phyloP scores from a whole-genome alignment of 495 filamentous ascomycete species.

The Aspergillus carlsbadensis region DNA sequence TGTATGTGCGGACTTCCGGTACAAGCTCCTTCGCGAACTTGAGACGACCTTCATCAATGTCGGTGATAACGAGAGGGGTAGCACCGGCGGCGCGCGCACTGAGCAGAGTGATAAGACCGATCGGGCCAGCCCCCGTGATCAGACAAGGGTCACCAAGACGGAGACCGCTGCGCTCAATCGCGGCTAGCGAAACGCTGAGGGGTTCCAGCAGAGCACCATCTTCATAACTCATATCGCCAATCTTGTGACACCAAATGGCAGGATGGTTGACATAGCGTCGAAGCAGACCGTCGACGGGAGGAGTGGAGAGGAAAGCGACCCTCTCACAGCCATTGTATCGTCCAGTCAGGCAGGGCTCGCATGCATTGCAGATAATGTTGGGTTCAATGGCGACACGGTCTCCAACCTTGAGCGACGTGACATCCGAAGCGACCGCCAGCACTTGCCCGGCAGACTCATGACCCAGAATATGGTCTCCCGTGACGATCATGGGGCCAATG shows the following conservation, averaged over 20 bases:
- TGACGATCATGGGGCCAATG: conserved; percentile 93
- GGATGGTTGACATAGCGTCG: conserved; percentile 92
- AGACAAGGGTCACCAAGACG: conserved; percentile 79
- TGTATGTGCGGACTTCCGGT: conserved; percentile 71
- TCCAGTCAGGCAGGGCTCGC: conserved; percentile 86
- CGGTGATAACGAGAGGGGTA: conserved; percentile 83
- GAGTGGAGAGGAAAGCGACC: conserved; percentile 83
- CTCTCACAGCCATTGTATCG: conserved; percentile 90
- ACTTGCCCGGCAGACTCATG: conserved; percentile 89
- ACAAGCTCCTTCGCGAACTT: conserved; percentile 78
- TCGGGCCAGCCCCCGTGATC: conserved; percentile 87
- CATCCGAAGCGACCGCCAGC: conserved; percentile 73
- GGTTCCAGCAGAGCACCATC: conserved; percentile 86
- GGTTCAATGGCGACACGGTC: conserved; percentile 91
- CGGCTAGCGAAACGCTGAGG: conserved; percentile 79
- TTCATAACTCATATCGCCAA: conserved; percentile 83
- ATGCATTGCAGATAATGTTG: conserved; percentile 83
- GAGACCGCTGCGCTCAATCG: conserved; percentile 74
- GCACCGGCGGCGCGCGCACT: conserved; percentile 82
- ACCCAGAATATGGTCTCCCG: conserved; percentile 81
- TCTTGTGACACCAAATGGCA: conserved; percentile 91
- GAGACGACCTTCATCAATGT: conserved; percentile 84
- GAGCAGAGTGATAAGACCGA: conserved; percentile 81
- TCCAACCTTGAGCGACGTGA: conserved; percentile 71
- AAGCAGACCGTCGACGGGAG: conserved; percentile 83